Evolutionary conservation across 2,329 filamentous ascomycete genomes (phyloP).

Genomic region (Penicillium decumbens): DNA sequence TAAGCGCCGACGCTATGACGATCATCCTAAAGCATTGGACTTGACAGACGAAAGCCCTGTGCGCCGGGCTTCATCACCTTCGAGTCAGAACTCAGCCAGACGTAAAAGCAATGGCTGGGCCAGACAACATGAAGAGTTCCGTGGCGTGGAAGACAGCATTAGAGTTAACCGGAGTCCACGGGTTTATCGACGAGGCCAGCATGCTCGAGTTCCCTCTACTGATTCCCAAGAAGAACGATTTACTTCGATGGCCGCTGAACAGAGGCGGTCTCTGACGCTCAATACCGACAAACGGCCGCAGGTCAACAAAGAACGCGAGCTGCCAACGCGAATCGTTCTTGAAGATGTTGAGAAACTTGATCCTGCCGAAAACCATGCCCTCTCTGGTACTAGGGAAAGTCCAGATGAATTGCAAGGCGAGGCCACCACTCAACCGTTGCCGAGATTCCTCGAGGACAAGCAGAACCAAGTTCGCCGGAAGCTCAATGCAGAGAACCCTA

Average conservation of each 20-base stretch:
- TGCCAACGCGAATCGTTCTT: background rate
- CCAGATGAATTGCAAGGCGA: constrained; percentile 41
- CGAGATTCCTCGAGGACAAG: constrained; percentile 7
- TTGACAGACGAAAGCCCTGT: constrained; percentile 9
- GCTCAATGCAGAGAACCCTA: background rate
- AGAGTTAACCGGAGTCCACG: constrained; percentile 3
- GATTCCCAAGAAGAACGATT: constrained; percentile 23
- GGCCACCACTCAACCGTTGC: constrained; percentile 26
- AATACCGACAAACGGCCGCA: background rate
- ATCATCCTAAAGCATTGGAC: constrained; percentile 8
- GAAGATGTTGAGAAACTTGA: background rate
- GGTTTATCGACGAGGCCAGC: background rate
- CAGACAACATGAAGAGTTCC: constrained; percentile 16
- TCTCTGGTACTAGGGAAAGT: constrained; percentile 30
- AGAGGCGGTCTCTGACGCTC: constrained; percentile 16
- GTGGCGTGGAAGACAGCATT: constrained; percentile 19
- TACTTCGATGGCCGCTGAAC: constrained; percentile 22
- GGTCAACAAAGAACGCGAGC: background rate
- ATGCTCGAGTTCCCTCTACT: constrained; percentile 3
- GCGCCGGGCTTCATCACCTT: background rate
- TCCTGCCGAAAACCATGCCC: background rate
- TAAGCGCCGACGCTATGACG: constrained; percentile 30
- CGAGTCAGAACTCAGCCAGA: background rate
- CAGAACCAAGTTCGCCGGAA: constrained; percentile 4
- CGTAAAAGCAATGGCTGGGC: background rate